Base-by-base conservation (phyloP, 768 basidiomycete species). In the Podaxis pistillaris region DNA sequence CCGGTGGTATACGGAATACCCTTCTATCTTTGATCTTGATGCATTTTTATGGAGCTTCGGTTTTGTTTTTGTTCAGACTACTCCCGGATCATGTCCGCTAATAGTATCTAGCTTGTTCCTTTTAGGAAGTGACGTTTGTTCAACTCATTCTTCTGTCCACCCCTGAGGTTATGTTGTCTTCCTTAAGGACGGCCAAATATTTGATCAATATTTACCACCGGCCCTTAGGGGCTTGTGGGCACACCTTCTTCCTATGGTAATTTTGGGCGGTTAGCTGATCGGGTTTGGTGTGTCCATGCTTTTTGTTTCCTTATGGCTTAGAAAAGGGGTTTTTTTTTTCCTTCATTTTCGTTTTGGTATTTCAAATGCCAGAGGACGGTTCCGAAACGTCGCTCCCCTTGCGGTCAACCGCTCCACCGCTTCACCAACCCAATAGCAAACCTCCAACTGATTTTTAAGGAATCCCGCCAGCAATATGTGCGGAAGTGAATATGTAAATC, bases 1-100 rank as follows among this genome's bases (percentile, higher is more conserved):
- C 90, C 94, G 13, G 89, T 99, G 0, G 89, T 96, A 11, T 98
- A 98, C 71, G 97, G 97, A 1, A 90, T 99, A 67, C 97, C 97
- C 2, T 94, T 96, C 69, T 94, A 93, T 74, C 72, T 97, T 13
- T 76, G 55, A 72, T 63, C 41, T 62, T 11, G 19, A 24, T 58
- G 19, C 44, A 17, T n/a, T 46, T n/a, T 46, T 17, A 19, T 15
- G 41, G 13, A 8, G 44, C 44, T 46, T 46, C 19, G 38, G 51
- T 38, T 46, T 17, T 36, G 26, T 30, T 52, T 60, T 33, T 30
- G 57, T 33, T 47, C 44, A 46, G 11, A 40, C 26, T n/a, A 58
- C 38, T 49, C n/a, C 19, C 54, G 19, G 19, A 56, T 24, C 46
- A 58, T 47, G 17, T 47, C 30, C 57, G 44, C 26, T 49, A 47